Conservation (phyloP, 768 basidiomycete genomes). For the Amanita pseudoporphyria region DNA sequence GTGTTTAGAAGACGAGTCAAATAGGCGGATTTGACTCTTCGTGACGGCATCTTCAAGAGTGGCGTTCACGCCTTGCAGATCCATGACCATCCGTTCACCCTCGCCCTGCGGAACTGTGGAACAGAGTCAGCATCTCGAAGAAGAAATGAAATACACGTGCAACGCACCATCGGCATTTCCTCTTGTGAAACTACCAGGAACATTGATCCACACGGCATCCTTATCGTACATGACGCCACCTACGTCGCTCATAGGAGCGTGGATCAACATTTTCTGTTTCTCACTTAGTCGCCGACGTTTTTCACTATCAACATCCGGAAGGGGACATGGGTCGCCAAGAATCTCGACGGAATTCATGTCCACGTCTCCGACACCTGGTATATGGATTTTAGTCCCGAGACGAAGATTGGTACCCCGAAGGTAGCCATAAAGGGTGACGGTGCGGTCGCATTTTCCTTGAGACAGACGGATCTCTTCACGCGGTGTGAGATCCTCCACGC, state of each 20-base stretch:
- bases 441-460: constrained; percentile 89
- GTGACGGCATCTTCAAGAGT: constrained; percentile 83
- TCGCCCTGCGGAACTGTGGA: constrained; percentile 70
- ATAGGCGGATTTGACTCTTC: constrained; percentile 71
- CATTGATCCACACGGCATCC: constrained; percentile 97
- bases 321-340: constrained; percentile 91
- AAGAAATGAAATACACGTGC: not conserved
- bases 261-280: constrained; percentile 84
- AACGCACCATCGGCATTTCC: constrained; percentile 55
- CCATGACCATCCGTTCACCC: constrained; percentile 97
- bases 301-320: constrained; percentile 87
- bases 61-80: constrained; percentile 74
- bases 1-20: constrained; percentile 71
- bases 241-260: constrained; percentile 98
- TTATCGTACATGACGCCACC: constrained; percentile 97
- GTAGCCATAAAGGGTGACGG: constrained; percentile 90
- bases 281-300: constrained; percentile 89
- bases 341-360: constrained; percentile 61
- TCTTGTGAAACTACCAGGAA: constrained; percentile 87
- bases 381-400: constrained; percentile 71
- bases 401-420: constrained; percentile 83
- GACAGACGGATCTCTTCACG: constrained; percentile 70
- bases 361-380: constrained; percentile 92
- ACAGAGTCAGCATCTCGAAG: not conserved
- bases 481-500: constrained; percentile 90